These are phyloP conservation scores for Spinacia oleracea DNA, from an alignment of 179 eudicot genomes.

Conservation along the genomic window DNA sequence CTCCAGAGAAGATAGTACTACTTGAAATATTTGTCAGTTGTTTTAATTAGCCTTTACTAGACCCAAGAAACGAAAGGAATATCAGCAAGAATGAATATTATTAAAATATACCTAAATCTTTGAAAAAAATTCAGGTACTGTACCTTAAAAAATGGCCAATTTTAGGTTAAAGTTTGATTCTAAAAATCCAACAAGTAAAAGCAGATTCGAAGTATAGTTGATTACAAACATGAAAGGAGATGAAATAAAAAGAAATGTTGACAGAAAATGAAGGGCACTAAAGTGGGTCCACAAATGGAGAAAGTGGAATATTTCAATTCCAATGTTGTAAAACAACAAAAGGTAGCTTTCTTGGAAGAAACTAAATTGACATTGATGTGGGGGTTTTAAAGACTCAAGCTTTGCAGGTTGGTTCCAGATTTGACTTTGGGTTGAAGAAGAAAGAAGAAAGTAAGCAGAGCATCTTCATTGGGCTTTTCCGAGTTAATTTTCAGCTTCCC, in stretches of 20 bases:
- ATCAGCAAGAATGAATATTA: not conserved
- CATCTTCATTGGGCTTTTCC: too few relatives aligned
- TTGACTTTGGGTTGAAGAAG: not conserved
- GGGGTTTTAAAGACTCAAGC: not conserved
- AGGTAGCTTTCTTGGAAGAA: constrained; percentile 2
- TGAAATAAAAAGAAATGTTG: not conserved
- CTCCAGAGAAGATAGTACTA: not conserved
- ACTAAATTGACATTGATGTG: not conserved
- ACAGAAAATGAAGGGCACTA: not conserved
- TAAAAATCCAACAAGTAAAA: not conserved
- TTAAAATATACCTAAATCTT: not conserved
- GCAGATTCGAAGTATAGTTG: not conserved
- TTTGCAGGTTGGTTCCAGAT: not conserved
- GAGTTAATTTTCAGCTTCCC: too few relatives aligned
- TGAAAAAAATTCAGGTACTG: not conserved
- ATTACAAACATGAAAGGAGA: not conserved
- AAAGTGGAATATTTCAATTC: constrained; percentile 5
- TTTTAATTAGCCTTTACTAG: not conserved
- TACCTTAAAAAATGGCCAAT: not conserved
- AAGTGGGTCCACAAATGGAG: not conserved
- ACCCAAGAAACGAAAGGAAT: not conserved
- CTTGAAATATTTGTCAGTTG: not conserved
- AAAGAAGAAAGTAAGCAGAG: not conserved
- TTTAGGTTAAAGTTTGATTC: not conserved
- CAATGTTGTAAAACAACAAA: not conserved